Evolutionary conservation across 2,329 filamentous ascomycete genomes (phyloP), one percentile per base, ranked within the genome.

Genomic region (Fonsecaea nubica): DNA sequence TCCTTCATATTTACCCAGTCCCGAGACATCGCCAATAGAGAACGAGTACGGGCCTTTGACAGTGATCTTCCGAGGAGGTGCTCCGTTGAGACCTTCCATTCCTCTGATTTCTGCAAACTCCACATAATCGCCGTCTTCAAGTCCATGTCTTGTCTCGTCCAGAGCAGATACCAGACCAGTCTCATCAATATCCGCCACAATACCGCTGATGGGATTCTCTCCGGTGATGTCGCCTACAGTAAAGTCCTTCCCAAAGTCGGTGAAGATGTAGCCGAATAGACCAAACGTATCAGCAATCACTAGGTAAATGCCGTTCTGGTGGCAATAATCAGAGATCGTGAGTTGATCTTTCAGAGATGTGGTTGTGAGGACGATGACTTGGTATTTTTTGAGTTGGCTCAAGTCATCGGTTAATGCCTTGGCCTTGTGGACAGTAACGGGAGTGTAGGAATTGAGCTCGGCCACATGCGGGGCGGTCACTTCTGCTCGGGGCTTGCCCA

Each of bases 31-130:
- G 50, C 94, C 95, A 73, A 99, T 97, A 13, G 92, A 95, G 80
- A 99, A 99, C 8, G 93, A 97, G 78, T 98, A 99, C 3, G 95
- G 95, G 0, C 92, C 95, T 82, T 96, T 97, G 58, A 97, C 93
- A 3, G 90, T 92, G 68, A 99, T 87, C 82, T 97, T 97, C 72
- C 92, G 89, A 58, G 95, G 94, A 69, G 92, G 91, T 53, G 87
- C 86, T 73, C 87, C 87, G 77, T 99, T 99, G 69, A 99, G 80
- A 5, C 80, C 88, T 68, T 97, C 93, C 91, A 99, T 92, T 25
- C 95, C 95, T 81, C 95, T 89, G 25, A 99, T 78, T 77, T 99
- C 95, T 2, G 92, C 90, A 78, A 99, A 99, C 8, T 92, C 97
- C 63, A 99, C 93, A 77, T 90, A 97, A 77, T 99, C 95, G 25